These are phyloP conservation scores for Dryadomyces quercivorus DNA, from an alignment of 2,329 filamentous ascomycete genomes.

Conservation along the genomic window DNA sequence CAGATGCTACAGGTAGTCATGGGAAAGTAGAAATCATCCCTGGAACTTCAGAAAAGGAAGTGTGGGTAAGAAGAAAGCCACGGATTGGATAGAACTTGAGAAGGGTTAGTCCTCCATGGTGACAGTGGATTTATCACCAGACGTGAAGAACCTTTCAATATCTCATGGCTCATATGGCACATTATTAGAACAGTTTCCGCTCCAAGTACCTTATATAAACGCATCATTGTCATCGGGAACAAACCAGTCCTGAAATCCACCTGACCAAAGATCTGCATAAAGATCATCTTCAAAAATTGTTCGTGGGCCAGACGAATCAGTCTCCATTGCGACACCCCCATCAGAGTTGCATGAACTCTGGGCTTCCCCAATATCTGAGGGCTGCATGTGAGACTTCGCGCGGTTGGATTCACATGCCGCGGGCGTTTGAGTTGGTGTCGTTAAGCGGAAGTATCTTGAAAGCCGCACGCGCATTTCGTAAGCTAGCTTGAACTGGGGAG, in stretches of 20 bases:
- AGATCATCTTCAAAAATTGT: background rate
- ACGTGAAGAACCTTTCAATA: too few species aligned
- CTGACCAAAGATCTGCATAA: background rate
- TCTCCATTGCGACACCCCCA: too few species aligned
- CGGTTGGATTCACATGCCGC: too few species aligned
- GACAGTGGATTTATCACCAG: too few species aligned
- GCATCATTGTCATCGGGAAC: background rate
- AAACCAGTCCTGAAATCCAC: background rate
- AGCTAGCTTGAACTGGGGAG: background rate
- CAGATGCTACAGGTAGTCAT: background rate
- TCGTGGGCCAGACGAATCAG: background rate
- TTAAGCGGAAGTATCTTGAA: background rate
- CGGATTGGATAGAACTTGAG: background rate
- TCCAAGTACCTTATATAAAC: too few species aligned
- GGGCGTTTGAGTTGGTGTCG: too few species aligned
- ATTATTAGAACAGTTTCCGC: too few species aligned
- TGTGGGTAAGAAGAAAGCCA: slow-evolving; percentile 28
- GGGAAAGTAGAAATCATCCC: background rate
- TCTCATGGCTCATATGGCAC: too few species aligned
- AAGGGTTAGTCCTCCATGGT: too few species aligned
- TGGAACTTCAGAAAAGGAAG: slow-evolving; percentile 15
- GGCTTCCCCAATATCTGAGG: too few species aligned
- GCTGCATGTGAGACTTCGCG: too few species aligned
- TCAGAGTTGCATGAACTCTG: too few species aligned
- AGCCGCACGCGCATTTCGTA: background rate